Conservation (phyloP, 2,329 filamentous ascomycete species). For the Pyricularia grisea region DNA sequence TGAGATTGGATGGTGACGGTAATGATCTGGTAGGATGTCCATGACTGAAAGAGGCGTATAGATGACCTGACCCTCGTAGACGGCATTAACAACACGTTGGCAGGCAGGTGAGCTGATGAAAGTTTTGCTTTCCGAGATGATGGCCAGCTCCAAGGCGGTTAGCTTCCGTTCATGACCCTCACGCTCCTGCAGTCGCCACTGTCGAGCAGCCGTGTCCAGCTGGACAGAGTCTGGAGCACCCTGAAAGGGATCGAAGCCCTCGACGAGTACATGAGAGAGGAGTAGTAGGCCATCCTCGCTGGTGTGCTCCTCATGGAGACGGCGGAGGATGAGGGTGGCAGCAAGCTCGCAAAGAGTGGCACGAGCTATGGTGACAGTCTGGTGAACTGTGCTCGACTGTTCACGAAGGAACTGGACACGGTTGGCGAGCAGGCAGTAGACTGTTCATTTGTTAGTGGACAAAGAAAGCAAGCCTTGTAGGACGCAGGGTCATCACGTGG, state of each 20-base stretch:
- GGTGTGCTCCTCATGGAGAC: constrained; percentile 58
- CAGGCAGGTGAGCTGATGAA: constrained; percentile 71
- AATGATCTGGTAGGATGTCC: constrained; percentile 77
- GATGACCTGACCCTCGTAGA: constrained; percentile 71
- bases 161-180: constrained; percentile 42
- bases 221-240: constrained; percentile 46
- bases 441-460: constrained; percentile 22
- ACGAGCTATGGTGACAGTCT: constrained; percentile 59
- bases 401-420: constrained; percentile 60
- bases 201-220: background rate
- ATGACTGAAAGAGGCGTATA: constrained; percentile 77
- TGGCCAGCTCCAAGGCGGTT: constrained; percentile 72
- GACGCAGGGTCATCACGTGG: background rate
- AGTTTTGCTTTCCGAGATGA: constrained; percentile 70
- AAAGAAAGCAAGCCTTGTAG: background rate
- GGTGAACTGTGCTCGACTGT: constrained; percentile 55
- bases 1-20: constrained; percentile 75
- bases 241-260: constrained; percentile 64
- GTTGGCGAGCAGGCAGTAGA: constrained; percentile 65
- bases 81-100: constrained; percentile 73
- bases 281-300: constrained; percentile 54
- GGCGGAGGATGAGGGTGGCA: constrained; percentile 55
- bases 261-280: constrained; percentile 59
- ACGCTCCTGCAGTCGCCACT: constrained; percentile 27
- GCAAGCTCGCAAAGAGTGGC: constrained; percentile 61